Conservation (phyloP, 1,284 basidiomycete genomes). For the Peniophora sp. region DNA sequence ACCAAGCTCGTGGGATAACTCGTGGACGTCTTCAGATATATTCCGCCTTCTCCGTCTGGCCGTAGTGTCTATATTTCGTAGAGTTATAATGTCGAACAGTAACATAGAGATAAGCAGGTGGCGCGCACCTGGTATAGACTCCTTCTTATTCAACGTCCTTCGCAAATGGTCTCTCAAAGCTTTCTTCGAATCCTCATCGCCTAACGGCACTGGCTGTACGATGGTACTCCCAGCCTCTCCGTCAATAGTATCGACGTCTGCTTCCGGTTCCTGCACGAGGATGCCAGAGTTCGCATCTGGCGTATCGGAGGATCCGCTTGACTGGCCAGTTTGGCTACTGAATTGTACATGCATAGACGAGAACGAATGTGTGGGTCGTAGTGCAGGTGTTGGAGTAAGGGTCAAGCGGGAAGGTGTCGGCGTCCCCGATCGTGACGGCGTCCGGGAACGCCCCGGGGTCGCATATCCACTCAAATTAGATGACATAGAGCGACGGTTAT, state of each 20-base stretch:
- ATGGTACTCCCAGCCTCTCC: conserved; percentile 41
- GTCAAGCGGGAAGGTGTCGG: conserved; percentile 13
- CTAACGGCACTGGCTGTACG: conserved; percentile 30
- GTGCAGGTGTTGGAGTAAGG: conserved; percentile 18
- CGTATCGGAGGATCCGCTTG: conserved; percentile 61
- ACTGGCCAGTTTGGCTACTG: conserved; percentile 22
- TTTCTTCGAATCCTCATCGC: conserved; percentile 54
- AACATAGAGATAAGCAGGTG: neutral
- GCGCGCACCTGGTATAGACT: conserved; percentile 23
- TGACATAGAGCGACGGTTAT: too few relatives aligned
- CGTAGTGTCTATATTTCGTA: conserved; percentile 6
- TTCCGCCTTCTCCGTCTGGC: conserved; percentile 11
- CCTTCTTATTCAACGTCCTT: conserved; percentile 50
- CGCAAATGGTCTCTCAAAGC: conserved; percentile 61
- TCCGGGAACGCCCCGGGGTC: conserved; percentile 13
- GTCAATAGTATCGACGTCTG: conserved; percentile 42
- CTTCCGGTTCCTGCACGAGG: conserved; percentile 56
- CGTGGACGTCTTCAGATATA: conserved; percentile 18
- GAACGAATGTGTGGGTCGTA: conserved; percentile 23
- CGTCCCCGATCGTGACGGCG: conserved; percentile 24
- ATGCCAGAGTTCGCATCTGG: conserved; percentile 58
- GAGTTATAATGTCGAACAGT: conserved; percentile 4
- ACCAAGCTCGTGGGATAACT: conserved; percentile 21
- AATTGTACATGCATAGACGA: conserved; percentile 18
- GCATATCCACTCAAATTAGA: too few relatives aligned